Percentiles rank a stretch among this genome's conserved stretches.
Evolutionary conservation across 179 eudicot species (phyloP).

Genomic region (Spergularia azorica): DNA sequence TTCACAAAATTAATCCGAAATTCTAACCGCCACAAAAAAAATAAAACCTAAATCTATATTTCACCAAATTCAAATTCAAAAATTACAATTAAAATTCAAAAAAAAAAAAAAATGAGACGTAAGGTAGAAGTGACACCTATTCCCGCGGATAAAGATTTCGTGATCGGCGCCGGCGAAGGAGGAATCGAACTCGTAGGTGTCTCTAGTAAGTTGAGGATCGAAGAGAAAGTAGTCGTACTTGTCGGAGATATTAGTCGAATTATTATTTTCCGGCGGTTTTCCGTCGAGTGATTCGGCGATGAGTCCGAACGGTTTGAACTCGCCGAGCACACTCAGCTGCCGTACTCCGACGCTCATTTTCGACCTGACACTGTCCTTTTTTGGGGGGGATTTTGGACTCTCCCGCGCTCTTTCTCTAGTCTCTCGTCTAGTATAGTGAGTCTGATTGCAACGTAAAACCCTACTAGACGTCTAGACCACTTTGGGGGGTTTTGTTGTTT

Average conservation of each 20-base stretch:
- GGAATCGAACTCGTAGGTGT: slow-evolving; percentile 39
- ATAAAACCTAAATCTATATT: not conserved
- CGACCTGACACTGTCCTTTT: not conserved
- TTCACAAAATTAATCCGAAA: not conserved
- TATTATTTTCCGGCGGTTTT: slow-evolving; percentile 36
- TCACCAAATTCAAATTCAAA: not conserved
- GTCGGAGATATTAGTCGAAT: slow-evolving; percentile 25
- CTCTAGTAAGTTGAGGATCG: slow-evolving; percentile 54
- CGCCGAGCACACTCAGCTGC: slow-evolving; percentile 66
- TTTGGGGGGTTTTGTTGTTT: too few relatives aligned
- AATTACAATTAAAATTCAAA: not conserved
- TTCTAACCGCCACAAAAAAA: not conserved
- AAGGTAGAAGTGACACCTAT: slow-evolving; percentile 43
- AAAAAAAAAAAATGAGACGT: not conserved
- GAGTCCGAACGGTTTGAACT: slow-evolving; percentile 89
- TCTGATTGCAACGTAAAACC: too few relatives aligned
- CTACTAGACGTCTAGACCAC: too few relatives aligned
- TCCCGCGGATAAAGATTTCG: slow-evolving; percentile 83
- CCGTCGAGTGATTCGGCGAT: slow-evolving; percentile 86
- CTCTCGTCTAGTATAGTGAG: too few relatives aligned
- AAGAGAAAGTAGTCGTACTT: slow-evolving; percentile 77
- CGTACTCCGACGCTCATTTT: slow-evolving; percentile 63
- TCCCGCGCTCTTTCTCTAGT: slow-evolving; percentile 2
- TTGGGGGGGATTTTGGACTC: too few relatives aligned
- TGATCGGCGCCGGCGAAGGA: slow-evolving; percentile 53